These are phyloP conservation scores for Ceratocystis destructans DNA, from an alignment of 2,329 filamentous ascomycete species.

Conservation along the genomic window DNA sequence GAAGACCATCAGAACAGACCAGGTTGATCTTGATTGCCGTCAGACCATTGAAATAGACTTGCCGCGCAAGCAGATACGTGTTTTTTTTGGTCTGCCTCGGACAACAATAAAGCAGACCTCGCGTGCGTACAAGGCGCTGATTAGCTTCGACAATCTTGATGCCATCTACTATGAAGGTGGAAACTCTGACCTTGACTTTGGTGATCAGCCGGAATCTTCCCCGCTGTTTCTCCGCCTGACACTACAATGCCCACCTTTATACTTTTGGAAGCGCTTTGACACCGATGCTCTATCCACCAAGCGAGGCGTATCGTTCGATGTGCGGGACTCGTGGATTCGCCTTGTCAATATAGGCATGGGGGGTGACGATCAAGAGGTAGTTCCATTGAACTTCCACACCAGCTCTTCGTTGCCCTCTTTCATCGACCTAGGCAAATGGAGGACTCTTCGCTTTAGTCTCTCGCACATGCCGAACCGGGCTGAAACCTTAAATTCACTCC, in stretches of 20 bases:
- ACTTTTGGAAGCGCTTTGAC: conserved; percentile 31
- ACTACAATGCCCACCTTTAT: conserved; percentile 32
- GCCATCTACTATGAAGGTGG: conserved; percentile 28
- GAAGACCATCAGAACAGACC: conserved; percentile 6
- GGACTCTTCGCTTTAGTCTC: conserved; percentile 38
- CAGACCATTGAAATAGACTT: conserved; percentile 15
- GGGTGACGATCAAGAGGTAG: conserved; percentile 3
- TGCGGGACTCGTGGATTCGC: conserved; percentile 36
- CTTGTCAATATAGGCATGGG: conserved; percentile 31
- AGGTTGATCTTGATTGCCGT: conserved; percentile 2
- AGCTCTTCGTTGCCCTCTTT: conserved; percentile 26
- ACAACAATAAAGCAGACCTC: not conserved
- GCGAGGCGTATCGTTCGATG: conserved; percentile 26
- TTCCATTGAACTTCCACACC: conserved; percentile 30
- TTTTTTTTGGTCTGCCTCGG: conserved; percentile 9
- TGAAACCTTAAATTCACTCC: conserved; percentile 40
- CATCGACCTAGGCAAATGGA: conserved; percentile 45
- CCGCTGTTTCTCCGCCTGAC: conserved; percentile 32
- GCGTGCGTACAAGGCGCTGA: conserved; percentile 29
- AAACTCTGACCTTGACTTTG: not conserved
- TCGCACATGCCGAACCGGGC: conserved; percentile 22
- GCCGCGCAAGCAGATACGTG: conserved; percentile 13
- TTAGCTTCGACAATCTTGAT: conserved; percentile 36
- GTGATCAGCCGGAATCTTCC: not conserved
- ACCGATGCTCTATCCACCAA: not conserved